Base-by-base conservation (phyloP, 2,329 filamentous ascomycete genomes). In the Fusarium sp. region DNA sequence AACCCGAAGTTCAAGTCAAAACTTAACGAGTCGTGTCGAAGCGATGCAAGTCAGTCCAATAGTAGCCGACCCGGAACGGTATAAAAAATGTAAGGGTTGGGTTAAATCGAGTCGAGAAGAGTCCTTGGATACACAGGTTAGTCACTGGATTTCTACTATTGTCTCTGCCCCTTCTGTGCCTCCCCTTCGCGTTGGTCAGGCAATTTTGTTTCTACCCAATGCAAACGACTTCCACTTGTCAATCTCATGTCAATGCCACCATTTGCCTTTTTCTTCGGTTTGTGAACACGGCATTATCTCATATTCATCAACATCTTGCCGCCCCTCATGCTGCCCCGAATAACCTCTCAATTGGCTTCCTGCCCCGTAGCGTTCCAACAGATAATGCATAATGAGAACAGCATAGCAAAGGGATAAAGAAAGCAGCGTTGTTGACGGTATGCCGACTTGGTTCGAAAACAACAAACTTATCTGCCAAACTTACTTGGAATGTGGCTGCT, bases 81-180 rank as follows among this genome's bases (percentile, higher is more conserved):
- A 46, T 10, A 41, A 55, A 69, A 40, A 60, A 67, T 70, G 54
- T 40, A 56, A 58, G 49, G 52, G 23, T 52, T 56, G 49, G 33
- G 64, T 69, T 71, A 32, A 23, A 52, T 49, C 44, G 38, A 26
- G 32, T 45, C 48, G 35, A 56, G 42, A 49, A 54, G 40, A 57
- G 57, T 60, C 30, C 69, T 72, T 42, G 49, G 41, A 69, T 33
- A 57, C 37, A 40, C 53, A 66, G 48, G 69, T 72, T 56, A 72
- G 69, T 68, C 49, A 70, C 46, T 38, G 57, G 48, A 12, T 46
- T 20, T 45, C 45, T 61, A 37, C 42, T 55, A 30, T 59, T 42
- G 38, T 55, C 30, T 53, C 44, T 56, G 30, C 69, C 20, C 35
- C 17, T 53, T 46, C 35, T 53, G 38, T 55, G 40, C 56, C 60